A percentile compares a stretch with the other conserved stretches of the same genome.
phyloP scores from a whole-genome alignment of 129 eudicot species.

The Arctium minus region DNA sequence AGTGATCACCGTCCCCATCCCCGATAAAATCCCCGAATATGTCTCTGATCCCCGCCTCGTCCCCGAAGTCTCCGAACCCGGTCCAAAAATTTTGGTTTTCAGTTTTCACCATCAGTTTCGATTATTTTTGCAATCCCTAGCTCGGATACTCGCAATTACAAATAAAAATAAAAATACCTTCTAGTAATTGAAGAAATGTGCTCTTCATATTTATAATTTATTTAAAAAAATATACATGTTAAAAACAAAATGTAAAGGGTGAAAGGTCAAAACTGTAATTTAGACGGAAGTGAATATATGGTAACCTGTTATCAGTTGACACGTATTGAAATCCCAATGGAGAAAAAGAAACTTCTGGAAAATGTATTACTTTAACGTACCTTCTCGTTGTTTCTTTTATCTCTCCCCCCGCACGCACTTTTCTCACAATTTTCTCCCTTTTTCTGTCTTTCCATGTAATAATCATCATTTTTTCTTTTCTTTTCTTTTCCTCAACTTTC shows the following conservation, averaged over 20 bases:
- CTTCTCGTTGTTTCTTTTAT: conserved; percentile 32
- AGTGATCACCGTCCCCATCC: no score
- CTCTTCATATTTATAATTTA: no score
- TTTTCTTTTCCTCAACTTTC: not conserved
- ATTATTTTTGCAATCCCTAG: no score
- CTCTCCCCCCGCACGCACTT: conserved; percentile 19
- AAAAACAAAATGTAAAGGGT: not conserved
- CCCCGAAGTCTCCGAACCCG: no score
- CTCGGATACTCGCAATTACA: no score
- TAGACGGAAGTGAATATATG: not conserved
- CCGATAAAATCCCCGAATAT: no score
- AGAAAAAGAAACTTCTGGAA: conserved; percentile 36
- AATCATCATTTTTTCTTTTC: not conserved
- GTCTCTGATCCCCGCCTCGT: no score
- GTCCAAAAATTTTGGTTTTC: no score
- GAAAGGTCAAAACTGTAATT: not conserved
- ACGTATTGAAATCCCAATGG: conserved; percentile 8
- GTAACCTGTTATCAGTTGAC: conserved; percentile 10
- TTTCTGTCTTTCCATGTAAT: not conserved
- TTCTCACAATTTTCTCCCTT: not conserved
- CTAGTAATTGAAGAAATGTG: no score
- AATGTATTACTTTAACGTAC: not conserved
- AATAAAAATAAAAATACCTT: no score
- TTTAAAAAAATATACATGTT: not conserved
- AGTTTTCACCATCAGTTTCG: no score